Base-by-base conservation (phyloP, 768 basidiomycete species). In the Sarcomyxa edulis region DNA sequence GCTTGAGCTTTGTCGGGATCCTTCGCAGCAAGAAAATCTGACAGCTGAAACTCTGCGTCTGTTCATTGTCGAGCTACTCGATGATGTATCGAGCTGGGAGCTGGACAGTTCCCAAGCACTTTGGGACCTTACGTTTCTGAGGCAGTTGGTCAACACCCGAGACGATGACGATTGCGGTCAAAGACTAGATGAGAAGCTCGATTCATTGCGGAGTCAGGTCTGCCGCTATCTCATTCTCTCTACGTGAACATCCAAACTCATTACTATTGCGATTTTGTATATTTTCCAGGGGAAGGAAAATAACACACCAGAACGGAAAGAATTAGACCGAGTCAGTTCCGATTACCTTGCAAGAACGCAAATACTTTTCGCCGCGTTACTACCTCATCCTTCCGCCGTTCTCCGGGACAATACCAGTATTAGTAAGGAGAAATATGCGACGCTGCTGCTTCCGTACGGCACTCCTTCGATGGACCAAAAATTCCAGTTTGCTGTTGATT, bases 261-360 rank as follows among this genome's bases (percentile, higher is more conserved):
- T n/a, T n/a, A n/a, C n/a, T n/a, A n/a, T n/a, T n/a, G n/a, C n/a
- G n/a, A n/a, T n/a, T n/a, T n/a, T n/a, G n/a, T n/a, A n/a, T n/a
- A n/a, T n/a, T n/a, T n/a, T n/a, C n/a, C n/a, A n/a, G n/a, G n/a
- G n/a, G n/a, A n/a, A n/a, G n/a, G n/a, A n/a, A n/a, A n/a, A n/a
- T n/a, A n/a, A n/a, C n/a, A n/a, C n/a, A n/a, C n/a, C n/a, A n/a
- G n/a, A n/a, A n/a, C n/a, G n/a, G n/a, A n/a, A n/a, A n/a, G n/a
- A n/a, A n/a, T n/a, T n/a, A n/a, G n/a, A n/a, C n/a, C n/a, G n/a
- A n/a, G n/a, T n/a, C 44, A 18, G 58, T 21, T 51, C 61, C 6
- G 74, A 77, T 35, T 68, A 66, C 47, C 61, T 87, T 16, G 48
- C 64, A 26, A 69, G 77, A 41, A 73, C 71, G 18, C 86, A 84